Conservation (phyloP, 1,139 yeast genomes). For the Trichomonascaceae sp. region DNA sequence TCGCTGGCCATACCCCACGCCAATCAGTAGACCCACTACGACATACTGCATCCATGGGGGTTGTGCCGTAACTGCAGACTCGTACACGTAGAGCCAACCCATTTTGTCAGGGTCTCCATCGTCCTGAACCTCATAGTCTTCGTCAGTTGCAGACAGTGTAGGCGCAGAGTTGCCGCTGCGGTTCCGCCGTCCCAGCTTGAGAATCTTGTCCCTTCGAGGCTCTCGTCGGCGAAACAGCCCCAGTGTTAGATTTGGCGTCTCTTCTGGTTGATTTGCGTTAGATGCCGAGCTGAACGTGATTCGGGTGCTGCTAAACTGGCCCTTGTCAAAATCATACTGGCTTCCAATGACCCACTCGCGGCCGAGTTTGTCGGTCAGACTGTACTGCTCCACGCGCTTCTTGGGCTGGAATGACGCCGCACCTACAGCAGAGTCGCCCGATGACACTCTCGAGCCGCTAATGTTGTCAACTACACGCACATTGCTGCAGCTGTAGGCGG, state of each 20-base stretch:
- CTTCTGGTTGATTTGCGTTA: neutral
- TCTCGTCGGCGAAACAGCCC: no score
- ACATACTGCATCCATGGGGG: slow-evolving; percentile 11
- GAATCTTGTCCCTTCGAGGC: no score
- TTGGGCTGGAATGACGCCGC: no score
- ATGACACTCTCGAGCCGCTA: neutral
- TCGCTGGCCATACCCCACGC: slow-evolving; percentile 10
- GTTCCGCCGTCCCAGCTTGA: neutral
- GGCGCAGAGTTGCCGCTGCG: neutral
- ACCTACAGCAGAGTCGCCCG: neutral
- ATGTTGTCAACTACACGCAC: no score
- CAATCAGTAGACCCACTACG: slow-evolving; percentile 11
- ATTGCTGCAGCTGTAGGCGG: neutral
- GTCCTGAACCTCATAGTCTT: slow-evolving; percentile 10
- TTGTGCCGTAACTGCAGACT: slow-evolving; percentile 4
- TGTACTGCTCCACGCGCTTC: neutral
- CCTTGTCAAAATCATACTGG: neutral
- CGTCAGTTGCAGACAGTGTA: no score
- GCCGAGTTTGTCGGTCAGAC: neutral
- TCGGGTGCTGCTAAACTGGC: neutral
- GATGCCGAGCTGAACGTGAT: neutral
- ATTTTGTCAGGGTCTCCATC: slow-evolving; percentile 14
- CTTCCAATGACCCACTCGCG: neutral
- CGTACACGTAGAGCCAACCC: slow-evolving; percentile 16
- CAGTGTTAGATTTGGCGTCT: neutral